Evolutionary conservation across 148 eudicot genomes (phyloP).

Genomic region (Dysphania ambrosioides): DNA sequence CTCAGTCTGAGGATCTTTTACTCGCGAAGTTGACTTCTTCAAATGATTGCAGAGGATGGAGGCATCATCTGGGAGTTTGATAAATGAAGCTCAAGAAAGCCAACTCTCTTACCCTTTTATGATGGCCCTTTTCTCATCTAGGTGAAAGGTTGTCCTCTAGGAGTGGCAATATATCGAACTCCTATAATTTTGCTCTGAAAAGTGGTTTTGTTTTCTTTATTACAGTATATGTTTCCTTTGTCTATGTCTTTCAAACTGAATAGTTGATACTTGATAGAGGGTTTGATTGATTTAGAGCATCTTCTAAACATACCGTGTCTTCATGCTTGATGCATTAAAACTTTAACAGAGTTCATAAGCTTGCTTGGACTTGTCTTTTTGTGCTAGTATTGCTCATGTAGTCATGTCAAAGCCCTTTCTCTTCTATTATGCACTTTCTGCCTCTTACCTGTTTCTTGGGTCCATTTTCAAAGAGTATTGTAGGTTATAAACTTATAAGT

Average conservation of each 20-base stretch:
- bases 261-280: not conserved
- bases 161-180: not conserved
- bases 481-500: not conserved
- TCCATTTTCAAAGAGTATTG: not conserved
- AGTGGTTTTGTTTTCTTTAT: not conserved
- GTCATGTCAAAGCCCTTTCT: not conserved
- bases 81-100: not conserved
- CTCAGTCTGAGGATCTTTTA: not conserved
- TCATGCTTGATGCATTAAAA: not conserved
- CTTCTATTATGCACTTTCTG: not conserved
- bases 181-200: not conserved
- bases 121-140: not conserved
- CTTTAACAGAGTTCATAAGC: not conserved
- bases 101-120: not conserved
- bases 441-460: not conserved
- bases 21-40: not conserved
- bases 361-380: not conserved
- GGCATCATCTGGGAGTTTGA: conserved; percentile 14
- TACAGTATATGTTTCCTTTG: not conserved
- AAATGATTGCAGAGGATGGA: conserved; percentile 14
- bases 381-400: not conserved
- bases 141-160: not conserved
- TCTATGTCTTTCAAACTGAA: not conserved
- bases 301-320: not conserved
- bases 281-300: not conserved